Base-by-base conservation (phyloP, 768 basidiomycete species). In the Boletus vermiculosoides region DNA sequence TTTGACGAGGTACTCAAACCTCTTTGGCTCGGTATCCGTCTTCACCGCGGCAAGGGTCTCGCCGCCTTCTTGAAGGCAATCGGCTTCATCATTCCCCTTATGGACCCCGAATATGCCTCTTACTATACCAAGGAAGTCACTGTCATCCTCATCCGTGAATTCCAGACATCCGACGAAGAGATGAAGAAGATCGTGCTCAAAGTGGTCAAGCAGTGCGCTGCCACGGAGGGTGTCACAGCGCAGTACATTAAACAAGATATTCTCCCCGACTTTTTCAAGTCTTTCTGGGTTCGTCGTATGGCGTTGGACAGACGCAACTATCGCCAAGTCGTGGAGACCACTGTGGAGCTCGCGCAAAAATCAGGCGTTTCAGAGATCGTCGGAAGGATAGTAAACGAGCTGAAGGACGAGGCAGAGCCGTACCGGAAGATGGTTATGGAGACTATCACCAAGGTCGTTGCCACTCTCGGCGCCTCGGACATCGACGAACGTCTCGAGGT, bases 351-450 rank as follows among this genome's bases (percentile, higher is more conserved):
- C 37, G 97, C 97, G 7, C 93, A 97, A 70, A 99, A 99, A 74
- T 81, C 94, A 0, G 97, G 97, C 12, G 97, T 98, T 1, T 83
- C 95, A 9, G 96, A 98, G 74, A 98, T 99, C 57, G 93, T 98
- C 25, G 91, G 93, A 7, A 75, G 86, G 55, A 81, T 89, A 61
- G 87, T 87, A 45, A 83, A 83, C 55, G 84, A 83, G 58, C 65
- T 85, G 56, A 85, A 85, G 71, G 77, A 77, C 49, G 76, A 77
- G 36, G 71, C 72, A 0, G 92, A 94, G 73, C 92, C 91, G 5
- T 94, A 92, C 75, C 79, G 94, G 62, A 98, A 98, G 82, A 99
- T 99, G 97, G 94, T 97, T 13, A 99, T 99, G 97, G 97, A 99
- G 77, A 98, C 97, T 0, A 97, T 98, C 64, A 98, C 94, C 22